Evolutionary conservation across 129 eudicot genomes (phyloP), one percentile per base, ranked within the genome.

Genomic region (Artemisia argyi): DNA sequence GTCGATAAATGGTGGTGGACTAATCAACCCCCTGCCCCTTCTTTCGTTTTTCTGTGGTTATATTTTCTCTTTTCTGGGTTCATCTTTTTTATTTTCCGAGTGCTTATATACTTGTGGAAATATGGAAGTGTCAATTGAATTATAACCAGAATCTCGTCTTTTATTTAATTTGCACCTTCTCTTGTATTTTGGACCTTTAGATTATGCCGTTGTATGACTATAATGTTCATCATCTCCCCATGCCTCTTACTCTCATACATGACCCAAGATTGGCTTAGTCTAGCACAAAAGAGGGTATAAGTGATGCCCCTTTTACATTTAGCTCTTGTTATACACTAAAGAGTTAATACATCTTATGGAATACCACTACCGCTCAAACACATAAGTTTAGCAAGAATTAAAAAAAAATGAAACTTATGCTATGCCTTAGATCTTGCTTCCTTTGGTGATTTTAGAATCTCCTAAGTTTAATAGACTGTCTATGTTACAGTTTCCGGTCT

Each of bases 91-190:
- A 57, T 17, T 70, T 75, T 58, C 65, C 67, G 76, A 78, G 85
- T 77, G 79, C 73, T 73, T 77, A 75, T 83, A 82, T 83, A 82
- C 84, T 75, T 70, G 72, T 78, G 76, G 76, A 63, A 72, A 72
- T 78, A 56, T 70, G 76, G 63, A 58, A 72, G 68, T 47, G 68
- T 73, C 24, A 52, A 62, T 71, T 78, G 81, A 68, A 71, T 35
- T 69, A 70, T 77, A 59, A 69, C 75, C 75, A 51, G 80, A 59
- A 24, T 69, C 65, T 66, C 18, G 53, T 76, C 66, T 58, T n/a
- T 69, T 63, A 53, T 70, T 78, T 71, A 53, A 53, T 66, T 73
- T 61, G 77, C 69, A 73, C 60, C 19, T 48, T 60, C 61, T 61
- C 50, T 62, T 75, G 73, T 75, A 65, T 54, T 63, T 77, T 78